A percentile compares a stretch with the other conserved stretches of the same genome.
These are phyloP conservation scores for Trichoderma atrobrunneum DNA, from an alignment of 2,329 filamentous ascomycete genomes.

Conservation along the genomic window DNA sequence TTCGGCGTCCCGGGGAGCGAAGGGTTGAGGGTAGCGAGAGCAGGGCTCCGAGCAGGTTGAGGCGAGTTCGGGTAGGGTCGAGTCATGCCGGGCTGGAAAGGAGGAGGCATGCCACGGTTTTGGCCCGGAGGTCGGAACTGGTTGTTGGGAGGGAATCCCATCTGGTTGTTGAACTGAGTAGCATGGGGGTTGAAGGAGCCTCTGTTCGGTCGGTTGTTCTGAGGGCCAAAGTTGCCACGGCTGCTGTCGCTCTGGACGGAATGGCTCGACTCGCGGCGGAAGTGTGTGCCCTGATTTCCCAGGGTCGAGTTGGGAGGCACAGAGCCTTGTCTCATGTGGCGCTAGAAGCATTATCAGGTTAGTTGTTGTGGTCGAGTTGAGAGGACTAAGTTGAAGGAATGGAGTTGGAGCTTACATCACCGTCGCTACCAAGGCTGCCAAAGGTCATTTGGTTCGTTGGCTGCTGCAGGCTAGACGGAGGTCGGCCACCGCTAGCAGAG, in stretches of 20 bases:
- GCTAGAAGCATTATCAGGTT: conserved; percentile 41
- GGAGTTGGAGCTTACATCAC: conserved; percentile 65
- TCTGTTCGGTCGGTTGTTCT: conserved; percentile 50
- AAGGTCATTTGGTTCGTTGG: conserved; percentile 70
- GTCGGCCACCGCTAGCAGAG: conserved; percentile 77
- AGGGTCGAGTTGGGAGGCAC: conserved; percentile 60
- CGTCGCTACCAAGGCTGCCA: conserved; percentile 78
- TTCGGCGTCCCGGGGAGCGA: conserved; percentile 68
- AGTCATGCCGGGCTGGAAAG: conserved; percentile 41
- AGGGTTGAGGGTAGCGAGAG: conserved; percentile 61
- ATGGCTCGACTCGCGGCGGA: conserved; percentile 82
- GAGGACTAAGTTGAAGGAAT: conserved; percentile 18
- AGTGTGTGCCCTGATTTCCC: conserved; percentile 65
- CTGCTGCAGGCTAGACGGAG: conserved; percentile 71
- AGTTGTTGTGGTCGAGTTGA: not conserved
- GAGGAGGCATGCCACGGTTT: conserved; percentile 52
- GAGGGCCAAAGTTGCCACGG: conserved; percentile 52
- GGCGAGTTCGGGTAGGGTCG: conserved; percentile 57
- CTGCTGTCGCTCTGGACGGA: conserved; percentile 61
- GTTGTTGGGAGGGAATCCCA: conserved; percentile 44
- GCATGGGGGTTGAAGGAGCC: conserved; percentile 45
- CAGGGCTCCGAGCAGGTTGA: conserved; percentile 64
- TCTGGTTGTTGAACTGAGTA: conserved; percentile 46
- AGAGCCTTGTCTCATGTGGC: conserved; percentile 66
- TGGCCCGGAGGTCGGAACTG: conserved; percentile 44